Percentiles rank a stretch among this genome's conserved stretches.
These are phyloP conservation scores for Protomyces pachydermus DNA, from an alignment of 1,139 yeast species.

Conservation along the genomic window DNA sequence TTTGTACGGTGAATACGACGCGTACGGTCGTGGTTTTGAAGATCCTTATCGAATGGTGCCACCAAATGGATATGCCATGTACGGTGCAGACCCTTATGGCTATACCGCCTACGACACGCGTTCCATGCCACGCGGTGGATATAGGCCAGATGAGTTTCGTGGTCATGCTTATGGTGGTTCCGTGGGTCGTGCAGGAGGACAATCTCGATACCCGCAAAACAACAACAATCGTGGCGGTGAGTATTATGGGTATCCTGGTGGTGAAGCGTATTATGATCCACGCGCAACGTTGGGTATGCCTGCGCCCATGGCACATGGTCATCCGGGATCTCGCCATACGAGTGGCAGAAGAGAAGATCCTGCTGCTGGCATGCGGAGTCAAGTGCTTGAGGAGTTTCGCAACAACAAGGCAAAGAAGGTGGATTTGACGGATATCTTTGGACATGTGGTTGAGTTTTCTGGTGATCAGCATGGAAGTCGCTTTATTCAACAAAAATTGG, in stretches of 20 bases:
- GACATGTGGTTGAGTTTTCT: conserved; percentile 86
- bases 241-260: not conserved
- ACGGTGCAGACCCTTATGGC: conserved; percentile 8
- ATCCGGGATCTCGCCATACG: conserved; percentile 1
- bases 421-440: conserved; percentile 64
- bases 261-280: conserved; percentile 8
- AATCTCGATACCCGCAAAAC: conserved; percentile 3
- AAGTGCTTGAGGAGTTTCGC: conserved; percentile 74
- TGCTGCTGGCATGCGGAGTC: conserved; percentile 22
- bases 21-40: conserved; percentile 4
- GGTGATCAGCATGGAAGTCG: conserved; percentile 97
- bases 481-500: conserved; percentile 84
- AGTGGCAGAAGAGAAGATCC: conserved; percentile 21
- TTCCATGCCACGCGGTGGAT: conserved; percentile 15
- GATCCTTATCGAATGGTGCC: conserved; percentile 1
- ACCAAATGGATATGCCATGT: conserved; percentile 2
- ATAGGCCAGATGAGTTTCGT: conserved; percentile 10
- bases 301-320: not conserved
- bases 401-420: conserved; percentile 58
- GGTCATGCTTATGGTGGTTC: conserved; percentile 1
- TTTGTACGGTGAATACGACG: not conserved
- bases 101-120: conserved; percentile 7
- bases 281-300: not conserved
- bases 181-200: not conserved
- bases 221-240: not conserved